Evolutionary conservation across 306 rosid species (phyloP).

Genomic region (Hippophae gyantsensis): DNA sequence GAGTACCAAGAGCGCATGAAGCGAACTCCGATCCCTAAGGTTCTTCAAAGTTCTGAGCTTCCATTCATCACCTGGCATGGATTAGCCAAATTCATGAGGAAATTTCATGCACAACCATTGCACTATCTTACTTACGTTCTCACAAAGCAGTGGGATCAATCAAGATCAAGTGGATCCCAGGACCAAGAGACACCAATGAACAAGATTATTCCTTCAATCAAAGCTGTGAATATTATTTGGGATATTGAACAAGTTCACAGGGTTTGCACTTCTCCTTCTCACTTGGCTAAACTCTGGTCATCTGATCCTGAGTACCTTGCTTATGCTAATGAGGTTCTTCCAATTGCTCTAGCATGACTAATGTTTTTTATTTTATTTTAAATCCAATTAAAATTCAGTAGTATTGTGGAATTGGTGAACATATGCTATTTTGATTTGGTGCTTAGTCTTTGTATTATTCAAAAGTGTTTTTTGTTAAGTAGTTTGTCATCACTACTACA

Average conservation of each 20-base stretch:
- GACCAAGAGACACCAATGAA: conserved; percentile 21
- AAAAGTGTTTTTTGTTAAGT: too few species aligned
- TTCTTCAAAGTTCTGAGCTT: not conserved
- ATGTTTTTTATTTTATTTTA: too few species aligned
- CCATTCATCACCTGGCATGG: not conserved
- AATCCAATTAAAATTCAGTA: too few species aligned
- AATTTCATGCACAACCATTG: conserved; percentile 21
- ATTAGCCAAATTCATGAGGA: conserved; percentile 20
- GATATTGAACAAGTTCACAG: not conserved
- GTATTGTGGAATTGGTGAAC: too few species aligned
- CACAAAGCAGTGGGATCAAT: conserved; percentile 31
- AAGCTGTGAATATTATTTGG: conserved; percentile 24
- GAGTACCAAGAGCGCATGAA: not conserved
- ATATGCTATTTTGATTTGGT: too few species aligned
- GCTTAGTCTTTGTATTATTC: too few species aligned
- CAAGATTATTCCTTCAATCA: not conserved
- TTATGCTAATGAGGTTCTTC: too few species aligned
- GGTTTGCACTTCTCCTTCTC: not conserved
- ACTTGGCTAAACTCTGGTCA: too few species aligned
- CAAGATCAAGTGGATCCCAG: conserved; percentile 18
- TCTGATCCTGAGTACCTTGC: too few species aligned
- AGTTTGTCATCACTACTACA: too few species aligned
- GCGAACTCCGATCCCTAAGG: not conserved
- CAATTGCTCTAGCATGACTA: too few species aligned
- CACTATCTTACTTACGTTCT: conserved; percentile 30